Evolutionary conservation across 2,329 filamentous ascomycete species (phyloP).

Genomic region (Penicillium sp.): DNA sequence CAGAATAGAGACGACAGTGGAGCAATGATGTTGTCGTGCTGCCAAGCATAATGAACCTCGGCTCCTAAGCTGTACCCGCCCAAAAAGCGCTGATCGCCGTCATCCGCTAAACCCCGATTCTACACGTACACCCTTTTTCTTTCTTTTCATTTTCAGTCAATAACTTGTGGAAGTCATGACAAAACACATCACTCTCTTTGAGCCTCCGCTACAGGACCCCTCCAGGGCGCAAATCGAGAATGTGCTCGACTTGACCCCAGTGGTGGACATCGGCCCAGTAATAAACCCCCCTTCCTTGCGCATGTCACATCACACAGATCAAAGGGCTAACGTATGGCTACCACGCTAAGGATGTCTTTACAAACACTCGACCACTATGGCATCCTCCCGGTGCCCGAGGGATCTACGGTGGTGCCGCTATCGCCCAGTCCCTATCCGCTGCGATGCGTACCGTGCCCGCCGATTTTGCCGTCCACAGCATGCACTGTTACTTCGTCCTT

Average conservation of each 20-base stretch:
- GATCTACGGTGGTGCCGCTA: constrained; percentile 89
- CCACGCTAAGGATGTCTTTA: constrained; percentile 74
- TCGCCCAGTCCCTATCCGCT: constrained; percentile 85
- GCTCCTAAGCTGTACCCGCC: neutral
- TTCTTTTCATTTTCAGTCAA: neutral
- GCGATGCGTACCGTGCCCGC: constrained; percentile 81
- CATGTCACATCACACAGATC: neutral
- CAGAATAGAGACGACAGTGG: neutral
- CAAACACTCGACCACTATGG: constrained; percentile 89
- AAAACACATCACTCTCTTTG: constrained; percentile 62
- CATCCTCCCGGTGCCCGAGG: constrained; percentile 88
- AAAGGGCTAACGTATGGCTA: neutral
- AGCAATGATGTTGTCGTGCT: neutral
- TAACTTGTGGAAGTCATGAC: constrained; percentile 18
- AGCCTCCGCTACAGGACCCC: constrained; percentile 70
- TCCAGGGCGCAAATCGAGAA: constrained; percentile 83
- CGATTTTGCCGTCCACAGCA: constrained; percentile 84
- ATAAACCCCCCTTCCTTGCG: constrained; percentile 25
- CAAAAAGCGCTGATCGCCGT: neutral
- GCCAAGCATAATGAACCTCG: neutral
- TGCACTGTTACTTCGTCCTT: constrained; percentile 98
- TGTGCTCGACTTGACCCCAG: constrained; percentile 77
- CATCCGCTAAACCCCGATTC: neutral
- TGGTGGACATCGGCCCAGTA: constrained; percentile 62
- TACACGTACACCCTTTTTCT: neutral